phyloP scores from a whole-genome alignment of 345 rosid genomes.

The Ceriops decandra region DNA sequence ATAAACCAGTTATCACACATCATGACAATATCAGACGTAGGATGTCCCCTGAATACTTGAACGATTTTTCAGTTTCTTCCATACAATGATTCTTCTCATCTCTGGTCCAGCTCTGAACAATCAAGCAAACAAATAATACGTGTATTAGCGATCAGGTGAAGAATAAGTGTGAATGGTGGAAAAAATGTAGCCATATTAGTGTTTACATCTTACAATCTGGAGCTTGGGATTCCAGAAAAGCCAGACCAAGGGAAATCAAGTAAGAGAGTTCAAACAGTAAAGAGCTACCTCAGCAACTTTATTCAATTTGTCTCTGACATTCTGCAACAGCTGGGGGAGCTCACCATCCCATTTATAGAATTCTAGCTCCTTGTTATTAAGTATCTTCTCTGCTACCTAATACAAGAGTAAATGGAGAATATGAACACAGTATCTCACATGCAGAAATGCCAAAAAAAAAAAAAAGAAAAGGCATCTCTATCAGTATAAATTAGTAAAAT shows the following conservation, averaged over 20 bases:
- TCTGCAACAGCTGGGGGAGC: constrained; percentile 65
- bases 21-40: constrained; percentile 69
- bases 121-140: neutral
- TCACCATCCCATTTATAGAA: constrained; percentile 94
- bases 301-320: constrained; percentile 71
- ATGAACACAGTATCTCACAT: neutral
- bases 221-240: neutral
- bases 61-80: constrained; percentile 91
- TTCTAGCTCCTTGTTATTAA: constrained; percentile 57
- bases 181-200: neutral
- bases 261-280: neutral
- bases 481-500: neutral
- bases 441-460: neutral
- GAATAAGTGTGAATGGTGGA: neutral
- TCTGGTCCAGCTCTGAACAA: constrained; percentile 69
- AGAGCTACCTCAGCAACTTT: constrained; percentile 56
- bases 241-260: neutral
- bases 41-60: constrained; percentile 80
- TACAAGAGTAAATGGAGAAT: neutral
- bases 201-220: neutral
- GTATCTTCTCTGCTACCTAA: constrained; percentile 72
- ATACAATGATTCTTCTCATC: constrained; percentile 88
- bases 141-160: constrained; percentile 1
- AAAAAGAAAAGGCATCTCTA: neutral
- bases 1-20: constrained; percentile 19